phyloP scores from a whole-genome alignment of 257 asterid species.

The Fraxinus anomala region DNA sequence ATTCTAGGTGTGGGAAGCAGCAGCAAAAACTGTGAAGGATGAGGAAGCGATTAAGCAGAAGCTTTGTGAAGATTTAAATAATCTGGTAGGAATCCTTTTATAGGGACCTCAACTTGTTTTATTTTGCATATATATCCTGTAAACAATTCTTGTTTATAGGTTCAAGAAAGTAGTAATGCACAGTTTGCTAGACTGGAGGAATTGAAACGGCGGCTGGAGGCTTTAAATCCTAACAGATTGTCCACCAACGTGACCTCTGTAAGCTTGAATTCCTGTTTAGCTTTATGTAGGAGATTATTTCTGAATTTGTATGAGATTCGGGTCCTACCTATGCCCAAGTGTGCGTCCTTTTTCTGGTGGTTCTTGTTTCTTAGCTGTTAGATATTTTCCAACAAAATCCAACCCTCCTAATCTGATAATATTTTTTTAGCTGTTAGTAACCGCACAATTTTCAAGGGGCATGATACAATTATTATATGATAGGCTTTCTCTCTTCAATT shows the following conservation, averaged over 20 bases:
- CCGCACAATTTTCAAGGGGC: not conserved
- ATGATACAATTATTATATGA: not conserved
- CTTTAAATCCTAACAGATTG: constrained; percentile 79
- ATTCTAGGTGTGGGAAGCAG: constrained; percentile 78
- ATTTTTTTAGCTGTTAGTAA: too few relatives aligned
- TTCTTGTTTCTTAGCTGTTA: not conserved
- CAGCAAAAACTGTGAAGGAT: constrained; percentile 65
- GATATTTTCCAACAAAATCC: constrained; percentile 17
- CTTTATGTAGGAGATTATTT: constrained; percentile 18
- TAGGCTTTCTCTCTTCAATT: not conserved
- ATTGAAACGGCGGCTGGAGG: constrained; percentile 84
- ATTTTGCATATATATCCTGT: constrained; percentile 11
- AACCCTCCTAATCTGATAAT: not conserved
- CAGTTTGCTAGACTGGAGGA: constrained; percentile 88
- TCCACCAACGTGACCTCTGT: constrained; percentile 50
- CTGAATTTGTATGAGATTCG: not conserved
- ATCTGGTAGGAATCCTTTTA: constrained; percentile 46
- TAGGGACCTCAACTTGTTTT: constrained; percentile 4
- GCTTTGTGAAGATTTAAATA: constrained; percentile 74
- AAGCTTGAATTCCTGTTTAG: constrained; percentile 32
- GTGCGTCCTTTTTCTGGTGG: constrained; percentile 11
- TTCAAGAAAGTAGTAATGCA: constrained; percentile 72
- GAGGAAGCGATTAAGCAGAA: constrained; percentile 73
- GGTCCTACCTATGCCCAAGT: constrained; percentile 10
- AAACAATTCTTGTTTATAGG: constrained; percentile 49